Evolutionary conservation across 169 alveolate genomes (phyloP).

Genomic region (Theileria luwenshuni): DNA sequence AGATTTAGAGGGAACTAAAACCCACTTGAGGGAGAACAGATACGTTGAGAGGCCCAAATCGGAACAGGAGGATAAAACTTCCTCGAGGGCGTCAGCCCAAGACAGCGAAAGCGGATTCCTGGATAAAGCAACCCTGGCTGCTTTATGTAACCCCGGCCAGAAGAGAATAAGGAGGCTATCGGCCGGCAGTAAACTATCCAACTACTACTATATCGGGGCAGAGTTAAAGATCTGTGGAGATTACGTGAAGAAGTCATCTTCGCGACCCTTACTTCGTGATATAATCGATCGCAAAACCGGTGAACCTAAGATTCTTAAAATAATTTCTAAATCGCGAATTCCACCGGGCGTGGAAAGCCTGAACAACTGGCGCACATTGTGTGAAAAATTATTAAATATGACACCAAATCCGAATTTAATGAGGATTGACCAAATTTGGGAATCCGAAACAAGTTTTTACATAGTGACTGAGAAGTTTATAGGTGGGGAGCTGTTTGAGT

Average conservation of each 20-base stretch:
- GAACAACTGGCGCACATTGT: slow-evolving; percentile 80
- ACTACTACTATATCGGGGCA: slow-evolving; percentile 66
- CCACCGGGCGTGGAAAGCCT: slow-evolving; percentile 73
- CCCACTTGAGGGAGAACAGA: slow-evolving; percentile 22
- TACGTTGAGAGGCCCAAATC: slow-evolving; percentile 9
- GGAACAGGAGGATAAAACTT: slow-evolving; percentile 11
- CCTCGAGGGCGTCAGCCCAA: slow-evolving; percentile 29
- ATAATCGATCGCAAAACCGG: slow-evolving; percentile 72
- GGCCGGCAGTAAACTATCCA: slow-evolving; percentile 65
- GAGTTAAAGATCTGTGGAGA: slow-evolving; percentile 63
- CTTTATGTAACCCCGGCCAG: slow-evolving; percentile 34
- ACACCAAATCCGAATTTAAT: slow-evolving; percentile 80
- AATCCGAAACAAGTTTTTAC: slow-evolving; percentile 80
- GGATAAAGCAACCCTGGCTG: slow-evolving; percentile 26
- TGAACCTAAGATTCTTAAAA: slow-evolving; percentile 72
- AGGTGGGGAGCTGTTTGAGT: slow-evolving; percentile 89
- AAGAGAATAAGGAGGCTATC: slow-evolving; percentile 60
- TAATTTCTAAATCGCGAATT: slow-evolving; percentile 72
- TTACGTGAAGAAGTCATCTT: slow-evolving; percentile 39
- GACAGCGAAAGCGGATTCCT: slow-evolving; percentile 33
- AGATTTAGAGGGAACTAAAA: slow-evolving; percentile 24
- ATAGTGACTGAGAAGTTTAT: slow-evolving; percentile 83
- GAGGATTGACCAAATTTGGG: slow-evolving; percentile 84
- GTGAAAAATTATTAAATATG: slow-evolving; percentile 80
- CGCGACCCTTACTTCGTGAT: slow-evolving; percentile 73